Base-by-base conservation (phyloP, 2,329 filamentous ascomycete genomes). In the Venturia pyrina region DNA sequence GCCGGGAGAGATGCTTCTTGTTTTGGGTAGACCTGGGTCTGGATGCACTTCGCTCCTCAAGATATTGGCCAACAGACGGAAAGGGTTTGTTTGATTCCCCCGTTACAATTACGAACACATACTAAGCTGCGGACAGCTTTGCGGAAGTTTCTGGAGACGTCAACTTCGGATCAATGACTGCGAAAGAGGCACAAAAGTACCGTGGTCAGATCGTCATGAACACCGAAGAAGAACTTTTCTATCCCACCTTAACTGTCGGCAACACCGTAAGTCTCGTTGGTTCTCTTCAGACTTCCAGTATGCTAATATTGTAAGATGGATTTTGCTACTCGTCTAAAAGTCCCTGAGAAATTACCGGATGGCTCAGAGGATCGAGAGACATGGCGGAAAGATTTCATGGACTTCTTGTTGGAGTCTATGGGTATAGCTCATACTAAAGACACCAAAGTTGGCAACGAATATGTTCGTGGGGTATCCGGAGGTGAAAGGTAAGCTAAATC, bases 221-320 rank as follows among this genome's bases (percentile, higher is more conserved):
- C 70, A 87, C 90, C 19, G 90, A 93, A 76, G 85, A 88, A 34
- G 89, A 91, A 72, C 81, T 88, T 32, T 89, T 92, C 72, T 93
- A 91, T 69, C 87, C 89, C 0, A 87, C 89, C n/a, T 78, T 95
- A 24, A 90, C 87, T 0, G 89, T 93, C 13, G 85, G 87, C 0
- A 82, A 91, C 69, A 93, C 89, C 21, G 46, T 50, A 11, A 50
- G 46, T 50, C 21, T 82, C 89, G 62, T 85, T 96, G 66, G 79
- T 93, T 68, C 82, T 85, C 21, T 85, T 88, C 28, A 71, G 81
- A 96, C 67, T 80, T 96, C 63, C 90, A 90, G 73, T 93, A 96
- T 89, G 96, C 96, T 81, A 95, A 93, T 50, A 24, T 13, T n/a
- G 1, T 24, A 21, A 50, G 73, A 96, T 96, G 65, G 50, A 89